Conservation (phyloP, 148 eudicot genomes). For the Persicaria maculosa region DNA sequence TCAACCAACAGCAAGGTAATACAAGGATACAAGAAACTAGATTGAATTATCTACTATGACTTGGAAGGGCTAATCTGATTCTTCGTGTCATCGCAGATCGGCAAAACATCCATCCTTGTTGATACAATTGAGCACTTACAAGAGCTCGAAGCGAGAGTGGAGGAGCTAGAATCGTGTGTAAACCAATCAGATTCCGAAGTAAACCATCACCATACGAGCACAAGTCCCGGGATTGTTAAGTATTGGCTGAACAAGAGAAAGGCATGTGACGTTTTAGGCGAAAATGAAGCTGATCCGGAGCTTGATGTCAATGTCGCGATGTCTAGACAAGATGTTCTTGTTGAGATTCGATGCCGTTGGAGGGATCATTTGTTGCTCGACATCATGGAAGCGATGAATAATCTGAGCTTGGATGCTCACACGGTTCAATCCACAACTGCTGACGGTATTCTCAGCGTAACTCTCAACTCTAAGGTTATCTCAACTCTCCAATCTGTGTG, state of each 20-base stretch:
- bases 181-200: constrained; percentile 26
- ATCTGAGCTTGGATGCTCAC: constrained; percentile 39
- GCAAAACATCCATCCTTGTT: constrained; percentile 30
- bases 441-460: constrained; percentile 33
- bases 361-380: constrained; percentile 46
- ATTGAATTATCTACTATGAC: background rate
- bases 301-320: constrained; percentile 27
- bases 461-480: constrained; percentile 45
- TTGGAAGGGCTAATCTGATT: background rate
- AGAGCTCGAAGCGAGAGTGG: constrained; percentile 42
- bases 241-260: constrained; percentile 34
- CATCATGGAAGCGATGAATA: constrained; percentile 32
- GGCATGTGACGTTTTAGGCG: constrained; percentile 31
- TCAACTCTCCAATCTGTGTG: background rate
- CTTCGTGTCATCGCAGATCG: constrained; percentile 25
- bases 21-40: background rate
- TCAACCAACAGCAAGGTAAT: constrained; percentile 33
- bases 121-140: constrained; percentile 31
- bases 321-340: constrained; percentile 29
- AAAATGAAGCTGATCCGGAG: constrained; percentile 29
- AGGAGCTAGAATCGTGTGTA: constrained; percentile 35
- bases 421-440: constrained; percentile 43
- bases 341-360: constrained; percentile 37
- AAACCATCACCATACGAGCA: constrained; percentile 22
- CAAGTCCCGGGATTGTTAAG: constrained; percentile 13